Conservation (phyloP, 192 early-diverging fungal genomes). For the Polychytrium aggregatum region DNA sequence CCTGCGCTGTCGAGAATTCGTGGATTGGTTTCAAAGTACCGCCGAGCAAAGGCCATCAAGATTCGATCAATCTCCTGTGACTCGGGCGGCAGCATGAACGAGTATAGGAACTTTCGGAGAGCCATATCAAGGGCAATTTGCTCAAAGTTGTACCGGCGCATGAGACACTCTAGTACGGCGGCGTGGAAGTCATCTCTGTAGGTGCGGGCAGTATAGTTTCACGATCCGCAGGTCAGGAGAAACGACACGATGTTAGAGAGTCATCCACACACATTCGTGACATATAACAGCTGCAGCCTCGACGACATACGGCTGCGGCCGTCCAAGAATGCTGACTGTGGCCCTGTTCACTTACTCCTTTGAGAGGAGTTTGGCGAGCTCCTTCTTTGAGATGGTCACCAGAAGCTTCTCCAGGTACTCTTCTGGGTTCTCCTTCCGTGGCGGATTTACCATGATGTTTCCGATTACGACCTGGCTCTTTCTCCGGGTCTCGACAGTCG, state of each 20-base stretch:
- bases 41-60: slow-evolving; percentile 59
- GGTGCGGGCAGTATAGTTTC: too few species aligned
- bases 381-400: not conserved
- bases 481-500: too few species aligned
- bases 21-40: slow-evolving; percentile 59
- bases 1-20: slow-evolving; percentile 44
- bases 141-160: slow-evolving; percentile 49
- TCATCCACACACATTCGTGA: too few species aligned
- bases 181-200: slow-evolving; percentile 33
- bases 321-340: too few species aligned
- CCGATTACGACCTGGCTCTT: too few species aligned
- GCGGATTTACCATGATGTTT: too few species aligned
- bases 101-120: slow-evolving; percentile 57
- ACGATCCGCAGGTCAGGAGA: too few species aligned
- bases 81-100: slow-evolving; percentile 67
- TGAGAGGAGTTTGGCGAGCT: slow-evolving; percentile 41
- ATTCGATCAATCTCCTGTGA: slow-evolving; percentile 76
- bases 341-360: slow-evolving; percentile 27
- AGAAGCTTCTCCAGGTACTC: slow-evolving; percentile 1
- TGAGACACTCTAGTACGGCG: slow-evolving; percentile 42
- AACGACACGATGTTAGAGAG: too few species aligned
- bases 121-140: slow-evolving; percentile 56
- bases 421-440: not conserved
- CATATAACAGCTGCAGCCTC: too few species aligned
- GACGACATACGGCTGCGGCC: too few species aligned